Percentiles rank a stretch among this genome's conserved stretches.
Conservation (phyloP, 2,329 filamentous ascomycete genomes). For the Tolypocladium pustulatum region DNA sequence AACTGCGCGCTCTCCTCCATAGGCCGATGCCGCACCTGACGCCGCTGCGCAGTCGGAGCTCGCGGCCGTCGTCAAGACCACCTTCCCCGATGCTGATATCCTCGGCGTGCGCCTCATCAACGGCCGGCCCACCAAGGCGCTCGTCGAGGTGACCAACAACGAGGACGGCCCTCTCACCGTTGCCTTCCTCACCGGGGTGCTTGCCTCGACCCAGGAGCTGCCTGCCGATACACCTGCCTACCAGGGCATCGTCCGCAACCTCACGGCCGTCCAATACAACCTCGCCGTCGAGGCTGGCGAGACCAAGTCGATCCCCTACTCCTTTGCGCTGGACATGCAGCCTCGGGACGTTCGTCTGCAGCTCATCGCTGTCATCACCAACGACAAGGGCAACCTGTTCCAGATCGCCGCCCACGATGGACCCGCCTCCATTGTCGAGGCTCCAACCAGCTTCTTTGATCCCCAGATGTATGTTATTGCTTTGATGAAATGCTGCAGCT, state of each 20-base stretch:
- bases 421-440: constrained; percentile 78
- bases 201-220: constrained; percentile 47
- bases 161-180: constrained; percentile 68
- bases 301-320: constrained; percentile 67
- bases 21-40: constrained; percentile 5
- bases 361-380: constrained; percentile 63
- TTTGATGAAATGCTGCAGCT: not conserved
- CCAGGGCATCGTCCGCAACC: constrained; percentile 64
- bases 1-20: not conserved
- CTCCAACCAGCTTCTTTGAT: constrained; percentile 84
- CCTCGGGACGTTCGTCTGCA: constrained; percentile 79
- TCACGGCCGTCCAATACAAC: constrained; percentile 68
- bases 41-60: constrained; percentile 3
- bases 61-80: constrained; percentile 49
- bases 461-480: constrained; percentile 68
- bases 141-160: constrained; percentile 75
- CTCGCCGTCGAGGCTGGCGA: constrained; percentile 65
- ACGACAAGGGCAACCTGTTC: constrained; percentile 57
- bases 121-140: constrained; percentile 70
- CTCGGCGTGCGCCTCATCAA: constrained; percentile 96
- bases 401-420: constrained; percentile 73
- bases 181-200: constrained; percentile 64
- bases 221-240: constrained; percentile 32
- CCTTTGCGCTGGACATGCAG: constrained; percentile 83
- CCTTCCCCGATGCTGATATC: constrained; percentile 63